Evolutionary conservation across 345 rosid species (phyloP), one percentile per base, ranked within the genome.

Genomic region (Salix arbutifolia): DNA sequence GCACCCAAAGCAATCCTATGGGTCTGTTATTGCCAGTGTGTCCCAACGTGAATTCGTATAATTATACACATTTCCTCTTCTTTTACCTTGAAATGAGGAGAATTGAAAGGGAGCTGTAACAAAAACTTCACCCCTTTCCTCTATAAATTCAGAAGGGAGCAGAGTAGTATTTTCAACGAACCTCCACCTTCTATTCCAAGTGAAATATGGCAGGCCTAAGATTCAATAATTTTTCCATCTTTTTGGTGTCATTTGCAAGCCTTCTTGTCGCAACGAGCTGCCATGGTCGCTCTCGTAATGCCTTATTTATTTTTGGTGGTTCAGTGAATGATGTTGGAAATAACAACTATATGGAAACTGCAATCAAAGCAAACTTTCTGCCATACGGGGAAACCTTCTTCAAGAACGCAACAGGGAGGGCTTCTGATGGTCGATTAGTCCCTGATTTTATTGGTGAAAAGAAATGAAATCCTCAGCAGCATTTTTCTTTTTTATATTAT

Each of bases 291-390:
- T 7, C 23, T 19, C 21, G 35, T 21, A 61, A 50, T 2, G 78
- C 85, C 2, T 12, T 84, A 16, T 81, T 85, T 69, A 46, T 83
- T 5, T 81, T 85, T 26, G 88, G 90, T 19, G 90, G 85, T 65
- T 85, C 90, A 1, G 1, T 74, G 2, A 79, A 74, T 38, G 86
- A 87, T 48, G 78, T 68, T 2, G 88, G 88, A 40, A 78, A 82
- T 64, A 85, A 85, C n/a, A 79, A 83, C 76, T 85, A 72, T 38
- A 74, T 83, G 61, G 73, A 79, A 70, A 70, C 78, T 3, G 38
- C 38, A 5, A 58, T 71, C 18, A 21, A 50, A 21, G 87, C 85
- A 3, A 80, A 86, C 74, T 80, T 65, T 60, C 37, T 38, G 64
- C 87, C 87, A 0, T 84, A 79, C 23, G 87, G 87, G 16, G 58